Evolutionary conservation across 2,329 filamentous ascomycete genomes (phyloP).

Genomic region (Colletotrichum sp.): DNA sequence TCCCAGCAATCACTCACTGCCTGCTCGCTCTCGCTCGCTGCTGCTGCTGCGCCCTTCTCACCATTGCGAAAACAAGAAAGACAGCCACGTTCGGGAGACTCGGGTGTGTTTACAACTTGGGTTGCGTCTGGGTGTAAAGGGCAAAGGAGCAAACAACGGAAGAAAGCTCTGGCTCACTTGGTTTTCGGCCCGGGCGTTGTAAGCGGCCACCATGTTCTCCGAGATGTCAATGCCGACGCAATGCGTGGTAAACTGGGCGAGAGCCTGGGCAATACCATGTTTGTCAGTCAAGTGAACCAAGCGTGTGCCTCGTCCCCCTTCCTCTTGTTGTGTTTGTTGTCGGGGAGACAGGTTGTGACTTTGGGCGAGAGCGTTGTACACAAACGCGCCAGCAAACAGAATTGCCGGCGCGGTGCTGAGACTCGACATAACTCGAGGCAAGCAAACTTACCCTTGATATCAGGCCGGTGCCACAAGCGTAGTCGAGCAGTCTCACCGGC

Average conservation of each 20-base stretch:
- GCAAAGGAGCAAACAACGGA: background rate
- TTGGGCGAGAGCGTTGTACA: background rate
- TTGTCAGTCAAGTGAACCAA: background rate
- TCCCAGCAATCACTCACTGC: background rate
- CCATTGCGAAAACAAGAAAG: background rate
- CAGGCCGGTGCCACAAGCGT: conserved; percentile 76
- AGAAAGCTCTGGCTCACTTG: conserved; percentile 43
- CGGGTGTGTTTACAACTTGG: background rate
- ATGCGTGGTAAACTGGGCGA: conserved; percentile 66
- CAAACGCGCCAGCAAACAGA: background rate
- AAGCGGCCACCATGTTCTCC: conserved; percentile 71
- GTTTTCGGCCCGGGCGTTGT: conserved; percentile 65
- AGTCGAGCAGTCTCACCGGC: conserved; percentile 67
- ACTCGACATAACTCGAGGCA: background rate
- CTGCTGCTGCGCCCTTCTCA: background rate
- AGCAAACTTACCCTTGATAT: conserved; percentile 62
- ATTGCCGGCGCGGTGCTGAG: background rate
- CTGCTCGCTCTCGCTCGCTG: background rate
- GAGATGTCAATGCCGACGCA: conserved; percentile 74
- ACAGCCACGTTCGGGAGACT: background rate
- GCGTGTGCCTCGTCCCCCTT: background rate
- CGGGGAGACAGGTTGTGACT: background rate
- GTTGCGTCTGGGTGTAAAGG: background rate
- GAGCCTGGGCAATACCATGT: conserved; percentile 44
- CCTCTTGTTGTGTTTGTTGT: background rate